Percentiles rank a stretch among this genome's conserved stretches.
Evolutionary conservation across 305 asterid species (phyloP).

Genomic region (Fraxinus albicans): DNA sequence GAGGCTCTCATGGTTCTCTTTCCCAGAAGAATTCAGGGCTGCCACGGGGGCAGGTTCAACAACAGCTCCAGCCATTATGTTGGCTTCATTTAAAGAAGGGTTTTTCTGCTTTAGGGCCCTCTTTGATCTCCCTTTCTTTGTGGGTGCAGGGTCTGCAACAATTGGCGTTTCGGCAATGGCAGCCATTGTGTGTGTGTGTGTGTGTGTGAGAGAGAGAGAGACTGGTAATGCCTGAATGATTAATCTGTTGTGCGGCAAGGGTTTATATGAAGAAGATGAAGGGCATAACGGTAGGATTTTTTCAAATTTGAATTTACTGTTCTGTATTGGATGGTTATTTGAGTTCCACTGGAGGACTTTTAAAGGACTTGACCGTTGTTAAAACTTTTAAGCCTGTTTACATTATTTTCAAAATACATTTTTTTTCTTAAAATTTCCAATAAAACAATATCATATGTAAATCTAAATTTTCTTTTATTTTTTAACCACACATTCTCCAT

Average conservation of each 20-base stretch:
- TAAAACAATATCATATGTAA: no score
- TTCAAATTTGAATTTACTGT: constrained; percentile 30
- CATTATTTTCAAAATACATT: no score
- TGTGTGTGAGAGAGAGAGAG: neutral
- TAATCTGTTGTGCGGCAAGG: neutral
- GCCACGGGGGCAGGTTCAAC: constrained; percentile 35
- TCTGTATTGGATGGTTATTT: neutral
- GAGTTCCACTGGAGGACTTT: neutral
- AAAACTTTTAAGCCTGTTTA: no score
- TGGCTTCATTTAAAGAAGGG: constrained; percentile 53
- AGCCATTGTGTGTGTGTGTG: constrained; percentile 25
- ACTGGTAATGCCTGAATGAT: neutral
- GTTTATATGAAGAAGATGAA: neutral
- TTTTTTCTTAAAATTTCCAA: no score
- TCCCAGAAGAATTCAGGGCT: constrained; percentile 31
- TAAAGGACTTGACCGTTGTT: constrained; percentile 16
- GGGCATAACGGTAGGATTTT: constrained; percentile 29
- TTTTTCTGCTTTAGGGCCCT: constrained; percentile 54
- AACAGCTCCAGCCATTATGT: constrained; percentile 53
- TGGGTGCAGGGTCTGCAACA: constrained; percentile 34
- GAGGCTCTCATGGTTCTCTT: constrained; percentile 57
- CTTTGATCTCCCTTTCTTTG: constrained; percentile 54
- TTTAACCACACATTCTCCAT: no score
- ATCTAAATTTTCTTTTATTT: no score
- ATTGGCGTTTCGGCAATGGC: constrained; percentile 43